phyloP scores from a whole-genome alignment of 2,329 filamentous ascomycete species.

The Paracoccidioides lutzii region DNA sequence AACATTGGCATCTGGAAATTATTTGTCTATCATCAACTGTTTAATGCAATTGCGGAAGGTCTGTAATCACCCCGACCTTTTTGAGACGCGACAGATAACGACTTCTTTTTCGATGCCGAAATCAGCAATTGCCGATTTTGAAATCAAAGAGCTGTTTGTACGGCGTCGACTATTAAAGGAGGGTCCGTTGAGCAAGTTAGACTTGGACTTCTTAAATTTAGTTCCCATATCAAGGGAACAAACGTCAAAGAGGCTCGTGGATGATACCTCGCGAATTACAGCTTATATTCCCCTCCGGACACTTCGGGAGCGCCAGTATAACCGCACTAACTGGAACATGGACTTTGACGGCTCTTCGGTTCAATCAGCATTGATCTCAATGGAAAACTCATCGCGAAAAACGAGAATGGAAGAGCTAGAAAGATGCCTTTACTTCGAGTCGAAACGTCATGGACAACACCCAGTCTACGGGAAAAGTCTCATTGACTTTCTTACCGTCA shows the following conservation, averaged over 20 bases:
- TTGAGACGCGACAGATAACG: conserved; percentile 89
- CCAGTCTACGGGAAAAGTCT: conserved; percentile 72
- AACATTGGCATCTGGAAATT: conserved; percentile 83
- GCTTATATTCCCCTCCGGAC: conserved; percentile 57
- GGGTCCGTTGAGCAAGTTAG: conserved; percentile 51
- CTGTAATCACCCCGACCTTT: conserved; percentile 95
- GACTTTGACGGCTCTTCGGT: conserved; percentile 54
- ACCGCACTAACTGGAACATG: conserved; percentile 41
- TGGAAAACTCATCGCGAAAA: conserved; percentile 60
- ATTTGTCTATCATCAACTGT: conserved; percentile 96
- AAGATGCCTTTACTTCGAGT: conserved; percentile 67
- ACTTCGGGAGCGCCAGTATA: conserved; percentile 57
- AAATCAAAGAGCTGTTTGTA: conserved; percentile 57
- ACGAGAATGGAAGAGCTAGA: conserved; percentile 65
- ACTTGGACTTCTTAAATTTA: conserved; percentile 66
- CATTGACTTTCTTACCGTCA: conserved; percentile 60
- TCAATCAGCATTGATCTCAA: conserved; percentile 54
- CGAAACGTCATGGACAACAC: conserved; percentile 62
- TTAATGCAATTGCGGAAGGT: conserved; percentile 95
- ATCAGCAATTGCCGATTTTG: conserved; percentile 63
- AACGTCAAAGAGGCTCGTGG: conserved; percentile 41
- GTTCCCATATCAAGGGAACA: conserved; percentile 58
- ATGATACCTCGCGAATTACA: conserved; percentile 51
- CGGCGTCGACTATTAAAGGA: conserved; percentile 51
- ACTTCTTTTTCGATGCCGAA: conserved; percentile 87